Conservation (phyloP, 208 protist genomes). For the Angomonas deanei region DNA sequence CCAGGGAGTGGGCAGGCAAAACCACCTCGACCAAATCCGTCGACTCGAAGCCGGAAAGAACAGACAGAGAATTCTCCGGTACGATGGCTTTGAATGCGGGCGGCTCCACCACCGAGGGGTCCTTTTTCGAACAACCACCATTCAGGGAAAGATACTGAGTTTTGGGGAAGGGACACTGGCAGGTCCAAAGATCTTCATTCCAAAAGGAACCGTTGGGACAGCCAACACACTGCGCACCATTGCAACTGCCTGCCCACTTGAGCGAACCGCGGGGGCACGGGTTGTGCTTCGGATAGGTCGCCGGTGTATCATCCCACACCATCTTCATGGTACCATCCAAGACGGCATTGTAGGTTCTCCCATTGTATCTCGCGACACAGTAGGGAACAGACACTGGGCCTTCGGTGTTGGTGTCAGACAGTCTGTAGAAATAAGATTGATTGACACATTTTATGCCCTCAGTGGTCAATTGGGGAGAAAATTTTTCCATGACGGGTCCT, state of each 20-base stretch:
- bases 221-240: neutral
- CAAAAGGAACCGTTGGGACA: neutral
- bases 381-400: neutral
- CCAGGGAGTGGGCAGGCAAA: neutral
- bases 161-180: neutral
- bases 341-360: neutral
- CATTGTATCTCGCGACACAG: neutral
- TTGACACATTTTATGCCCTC: neutral
- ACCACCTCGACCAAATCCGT: neutral
- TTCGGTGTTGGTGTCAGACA: neutral
- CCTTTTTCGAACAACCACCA: neutral
- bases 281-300: neutral
- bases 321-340: neutral
- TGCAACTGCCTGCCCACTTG: neutral
- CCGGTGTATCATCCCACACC: neutral
- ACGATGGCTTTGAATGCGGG: too few relatives aligned
- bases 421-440: neutral
- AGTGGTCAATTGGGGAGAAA: neutral
- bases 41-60: too few relatives aligned
- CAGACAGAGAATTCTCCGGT: too few relatives aligned
- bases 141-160: neutral
- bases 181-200: neutral
- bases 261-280: neutral
- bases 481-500: neutral
- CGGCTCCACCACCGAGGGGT: too few relatives aligned